Base-by-base conservation (phyloP, 495 filamentous ascomycete species). In the Cairneyella variabilis region DNA sequence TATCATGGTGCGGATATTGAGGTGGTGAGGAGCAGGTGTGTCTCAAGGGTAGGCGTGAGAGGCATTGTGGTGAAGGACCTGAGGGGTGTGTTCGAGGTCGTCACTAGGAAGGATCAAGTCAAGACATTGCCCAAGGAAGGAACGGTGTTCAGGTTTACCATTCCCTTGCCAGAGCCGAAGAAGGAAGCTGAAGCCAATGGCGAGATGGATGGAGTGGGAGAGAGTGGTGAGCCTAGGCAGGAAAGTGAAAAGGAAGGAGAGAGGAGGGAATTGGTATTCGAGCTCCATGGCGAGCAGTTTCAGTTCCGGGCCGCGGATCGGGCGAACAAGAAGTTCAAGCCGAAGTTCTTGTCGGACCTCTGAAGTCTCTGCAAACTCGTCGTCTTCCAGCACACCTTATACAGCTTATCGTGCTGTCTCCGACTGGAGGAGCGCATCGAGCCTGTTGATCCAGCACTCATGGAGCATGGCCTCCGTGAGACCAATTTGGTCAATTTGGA, bases 31-130 rank as follows among this genome's bases (percentile, higher is more conserved):
- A 89, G 88, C 66, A 64, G 80, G 44, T 96, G 89, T 72, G 80
- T 84, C 37, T 82, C 86, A 37, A 72, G 91, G 49, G 93, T 98
- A 3, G 92, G 93, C 0, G 62, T 90, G 39, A 80, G 71, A 59
- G 93, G 93, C 12, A 90, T 97, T 63, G 88, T 97, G 60, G 79
- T 95, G 17, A 83, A 88, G 65, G 93, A 98, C 73, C 83, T 86
- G 26, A 90, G 85, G 67, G 90, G 86, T 66, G 82, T 83, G 10
- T 93, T 97, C 71, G 85, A 91, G 67, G 65, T 98, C 59, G 75
- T 98, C 26, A 93, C 84, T 16, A 70, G 70, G 70, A 75, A 74
- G 52, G 64, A 93, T 48, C 81, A 84, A 66, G 72, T 87, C 34
- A 76, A 76, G 84, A 77, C 79, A 17, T 75, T 97, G 51, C 91